Base-by-base conservation (phyloP, 345 rosid genomes). In the Corchorus olitorius region DNA sequence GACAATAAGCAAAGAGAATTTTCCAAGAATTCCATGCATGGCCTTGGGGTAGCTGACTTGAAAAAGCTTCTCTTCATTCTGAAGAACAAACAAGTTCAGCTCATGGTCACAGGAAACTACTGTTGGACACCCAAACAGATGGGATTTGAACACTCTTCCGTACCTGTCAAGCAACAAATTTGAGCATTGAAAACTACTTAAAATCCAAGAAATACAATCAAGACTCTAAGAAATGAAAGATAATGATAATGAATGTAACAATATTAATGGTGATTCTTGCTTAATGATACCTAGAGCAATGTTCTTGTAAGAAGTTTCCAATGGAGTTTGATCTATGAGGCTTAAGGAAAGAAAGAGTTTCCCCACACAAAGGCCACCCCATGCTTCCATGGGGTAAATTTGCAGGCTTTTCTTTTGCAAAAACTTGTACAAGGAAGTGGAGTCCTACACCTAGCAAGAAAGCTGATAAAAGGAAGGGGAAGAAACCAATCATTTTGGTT, bases 361-460 rank as follows among this genome's bases (percentile, higher is more conserved):
- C 92, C 3, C 98, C 98, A 22, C 81, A 50, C 10, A 94, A 73
- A 34, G 98, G 97, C 97, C 88, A 91, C 43, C 98, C 98, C 91
- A 84, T 90, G 79, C 73, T 79, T 6, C 98, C 98, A 64, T 69
- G 61, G 10, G 93, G 91, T 46, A 87, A 66, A 65, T 83, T 81
- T 63, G 46, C 34, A 12, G 72, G 76, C 12, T 50, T 69, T 14
- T 74, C 10, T 58, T 55, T 56, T 13, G 22, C n/a, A 19, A 60
- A 27, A 65, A 46, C 49, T 46, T 16, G 17, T 12, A 63, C 58
- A 52, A 80, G 54, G 9, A 75, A 69, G 63, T 74, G 62, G 53
- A 79, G 50, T n/a, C 34, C 69, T 54, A 84, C 48, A 1, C 77
- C 87, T 37, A 82, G 60, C 63, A 82, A 16, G 72, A 77, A 43